These are phyloP conservation scores for Cyclotella choctawhatcheeana DNA, from an alignment of 108 stramenopile species.

Conservation along the genomic window DNA sequence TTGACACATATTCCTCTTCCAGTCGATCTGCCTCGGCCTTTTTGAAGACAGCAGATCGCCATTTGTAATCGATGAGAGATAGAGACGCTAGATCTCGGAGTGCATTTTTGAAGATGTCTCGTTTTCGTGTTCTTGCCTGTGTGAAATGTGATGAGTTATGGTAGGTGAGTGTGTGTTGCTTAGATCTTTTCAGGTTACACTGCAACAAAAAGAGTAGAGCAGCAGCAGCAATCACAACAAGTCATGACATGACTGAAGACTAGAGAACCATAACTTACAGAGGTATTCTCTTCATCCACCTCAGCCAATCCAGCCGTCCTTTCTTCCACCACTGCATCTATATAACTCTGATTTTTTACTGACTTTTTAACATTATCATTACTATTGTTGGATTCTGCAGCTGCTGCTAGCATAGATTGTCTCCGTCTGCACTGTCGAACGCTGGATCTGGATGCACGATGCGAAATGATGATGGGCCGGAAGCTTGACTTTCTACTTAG, in stretches of 20 bases:
- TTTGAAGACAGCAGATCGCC: conserved; percentile 78
- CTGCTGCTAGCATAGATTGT: not conserved
- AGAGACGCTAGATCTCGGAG: conserved; percentile 68
- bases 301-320: conserved; percentile 29
- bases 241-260: not conserved
- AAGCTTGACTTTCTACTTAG: too few relatives aligned
- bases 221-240: not conserved
- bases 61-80: conserved; percentile 78
- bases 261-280: conserved; percentile 20
- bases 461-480: too few relatives aligned
- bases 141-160: not conserved
- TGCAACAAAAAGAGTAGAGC: not conserved
- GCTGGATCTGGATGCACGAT: too few relatives aligned
- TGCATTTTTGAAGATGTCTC: conserved; percentile 46
- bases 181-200: not conserved
- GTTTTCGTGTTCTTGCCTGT: conserved; percentile 30
- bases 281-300: conserved; percentile 30
- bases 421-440: too few relatives aligned
- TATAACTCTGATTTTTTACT: conserved; percentile 9
- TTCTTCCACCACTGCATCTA: conserved; percentile 50
- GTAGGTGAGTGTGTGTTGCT: too few relatives aligned
- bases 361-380: not conserved
- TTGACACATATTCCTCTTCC: conserved; percentile 74
- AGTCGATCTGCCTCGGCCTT: conserved; percentile 79
- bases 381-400: not conserved